These are phyloP conservation scores for Paspalum vaginatum DNA, from an alignment of 176 grass and related monocot genomes.

Conservation along the genomic window DNA sequence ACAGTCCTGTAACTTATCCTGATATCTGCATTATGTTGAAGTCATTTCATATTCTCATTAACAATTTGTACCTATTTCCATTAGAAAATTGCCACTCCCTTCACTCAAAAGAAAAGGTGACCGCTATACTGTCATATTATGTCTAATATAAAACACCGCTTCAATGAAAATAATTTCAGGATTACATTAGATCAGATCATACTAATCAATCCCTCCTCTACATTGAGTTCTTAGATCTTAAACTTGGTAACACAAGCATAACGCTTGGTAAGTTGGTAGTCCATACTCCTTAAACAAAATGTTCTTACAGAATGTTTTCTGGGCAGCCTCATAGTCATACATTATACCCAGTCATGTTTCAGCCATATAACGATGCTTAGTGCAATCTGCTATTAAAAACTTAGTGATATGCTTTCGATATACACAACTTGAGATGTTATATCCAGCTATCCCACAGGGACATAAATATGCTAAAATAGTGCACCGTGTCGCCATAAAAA, in stretches of 20 bases:
- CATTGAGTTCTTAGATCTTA: too few species aligned
- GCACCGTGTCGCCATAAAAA: conserved; percentile 10
- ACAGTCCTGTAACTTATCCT: background rate
- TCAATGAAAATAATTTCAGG: background rate
- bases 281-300: background rate
- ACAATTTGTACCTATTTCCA: background rate
- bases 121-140: background rate
- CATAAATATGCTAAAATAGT: conserved; percentile 25
- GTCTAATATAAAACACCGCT: background rate
- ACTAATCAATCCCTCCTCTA: background rate
- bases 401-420: background rate
- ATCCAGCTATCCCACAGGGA: conserved; percentile 15
- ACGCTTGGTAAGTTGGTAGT: background rate
- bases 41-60: conserved; percentile 10
- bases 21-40: background rate
- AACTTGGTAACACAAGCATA: too few species aligned
- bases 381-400: background rate
- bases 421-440: background rate
- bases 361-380: background rate
- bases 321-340: background rate
- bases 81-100: conserved; percentile 5
- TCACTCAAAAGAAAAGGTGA: background rate
- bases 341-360: conserved; percentile 10
- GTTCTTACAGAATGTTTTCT: background rate
- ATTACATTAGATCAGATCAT: conserved; percentile 5